Evolutionary conservation across 129 eudicot species (phyloP).

Genomic region (Heracleum sosnowskyi): DNA sequence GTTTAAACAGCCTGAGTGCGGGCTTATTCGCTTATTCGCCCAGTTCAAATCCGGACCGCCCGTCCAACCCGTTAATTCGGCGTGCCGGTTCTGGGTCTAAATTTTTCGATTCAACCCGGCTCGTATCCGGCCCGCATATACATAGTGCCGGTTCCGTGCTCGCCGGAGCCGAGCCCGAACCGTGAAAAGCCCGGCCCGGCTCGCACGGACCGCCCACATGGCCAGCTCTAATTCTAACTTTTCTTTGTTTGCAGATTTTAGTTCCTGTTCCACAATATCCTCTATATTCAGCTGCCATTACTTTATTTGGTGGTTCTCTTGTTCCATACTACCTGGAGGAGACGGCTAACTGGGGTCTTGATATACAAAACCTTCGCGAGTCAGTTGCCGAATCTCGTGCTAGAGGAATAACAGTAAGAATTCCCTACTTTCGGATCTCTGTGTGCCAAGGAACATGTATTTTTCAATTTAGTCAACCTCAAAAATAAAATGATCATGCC

Average conservation of each 20-base stretch:
- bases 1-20: too few relatives aligned
- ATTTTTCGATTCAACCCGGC: too few relatives aligned
- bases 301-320: slow-evolving; percentile 83
- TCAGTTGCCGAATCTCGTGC: slow-evolving; percentile 74
- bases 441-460: background rate
- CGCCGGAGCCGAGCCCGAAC: too few relatives aligned
- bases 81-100: too few relatives aligned
- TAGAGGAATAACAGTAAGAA: slow-evolving; percentile 80
- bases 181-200: too few relatives aligned
- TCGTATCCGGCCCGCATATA: too few relatives aligned
- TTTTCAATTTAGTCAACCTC: background rate
- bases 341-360: slow-evolving; percentile 97
- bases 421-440: background rate
- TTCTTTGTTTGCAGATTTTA: slow-evolving; percentile 43
- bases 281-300: slow-evolving; percentile 89
- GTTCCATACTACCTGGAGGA: slow-evolving; percentile 97
- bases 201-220: too few relatives aligned
- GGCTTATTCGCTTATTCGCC: too few relatives aligned
- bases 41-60: too few relatives aligned
- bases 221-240: background rate
- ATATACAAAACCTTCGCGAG: slow-evolving; percentile 70
- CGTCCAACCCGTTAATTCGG: too few relatives aligned
- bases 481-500: background rate
- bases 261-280: slow-evolving; percentile 99
- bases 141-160: too few relatives aligned